These are phyloP conservation scores for Candida coquimbonensis DNA, from an alignment of 805 yeast species.

Conservation along the genomic window DNA sequence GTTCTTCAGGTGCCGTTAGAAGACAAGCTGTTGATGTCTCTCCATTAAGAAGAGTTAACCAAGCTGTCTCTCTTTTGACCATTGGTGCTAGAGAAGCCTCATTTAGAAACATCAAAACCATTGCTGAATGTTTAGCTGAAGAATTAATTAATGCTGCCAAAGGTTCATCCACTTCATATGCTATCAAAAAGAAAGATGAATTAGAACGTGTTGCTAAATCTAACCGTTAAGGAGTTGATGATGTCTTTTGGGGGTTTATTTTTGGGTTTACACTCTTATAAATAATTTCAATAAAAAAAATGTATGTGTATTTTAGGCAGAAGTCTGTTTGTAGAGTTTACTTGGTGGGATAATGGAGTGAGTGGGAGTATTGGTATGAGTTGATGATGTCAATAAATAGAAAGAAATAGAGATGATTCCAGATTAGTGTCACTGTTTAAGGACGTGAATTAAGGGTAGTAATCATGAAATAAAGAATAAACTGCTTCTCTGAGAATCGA, in stretches of 20 bases:
- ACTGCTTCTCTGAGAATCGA: not conserved
- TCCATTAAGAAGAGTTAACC: slow-evolving; percentile 99
- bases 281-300: slow-evolving; percentile 3
- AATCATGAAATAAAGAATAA: no score
- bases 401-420: no score
- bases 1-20: slow-evolving; percentile 99
- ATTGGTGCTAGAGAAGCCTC: slow-evolving; percentile 99
- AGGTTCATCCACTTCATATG: slow-evolving; percentile 99
- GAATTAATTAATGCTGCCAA: slow-evolving; percentile 99
- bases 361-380: no score
- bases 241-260: slow-evolving; percentile 2
- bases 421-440: no score
- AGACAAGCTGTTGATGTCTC: slow-evolving; percentile 99
- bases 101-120: slow-evolving; percentile 99
- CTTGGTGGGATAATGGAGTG: no score
- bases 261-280: slow-evolving; percentile 5
- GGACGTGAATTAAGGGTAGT: no score
- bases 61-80: slow-evolving; percentile 95
- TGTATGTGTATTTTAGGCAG: slow-evolving; percentile 3
- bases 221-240: slow-evolving; percentile 76
- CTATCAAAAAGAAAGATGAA: slow-evolving; percentile 99
- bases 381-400: no score
- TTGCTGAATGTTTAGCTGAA: slow-evolving; percentile 99
- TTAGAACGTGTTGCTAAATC: slow-evolving; percentile 99
- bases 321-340: not conserved